Base-by-base conservation (phyloP, 257 asterid species). In the Knoxia roxburghii region DNA sequence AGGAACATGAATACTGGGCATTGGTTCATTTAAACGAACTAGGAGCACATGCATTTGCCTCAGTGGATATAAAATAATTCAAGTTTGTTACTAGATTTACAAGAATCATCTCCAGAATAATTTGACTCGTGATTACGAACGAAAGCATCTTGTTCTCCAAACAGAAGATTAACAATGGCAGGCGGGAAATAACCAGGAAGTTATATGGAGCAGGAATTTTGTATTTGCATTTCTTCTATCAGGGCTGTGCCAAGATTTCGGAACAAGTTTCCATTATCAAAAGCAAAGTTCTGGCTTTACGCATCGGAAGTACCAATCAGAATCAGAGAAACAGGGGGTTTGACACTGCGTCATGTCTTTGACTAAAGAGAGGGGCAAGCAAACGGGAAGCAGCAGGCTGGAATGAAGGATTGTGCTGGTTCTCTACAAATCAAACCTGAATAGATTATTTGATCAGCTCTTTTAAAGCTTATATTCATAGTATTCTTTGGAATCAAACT, bases 331-430 rank as follows among this genome's bases (percentile, higher is more conserved):
- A 45, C 1, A 45, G 1, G 9, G 41, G 41, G 50, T 45, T 45
- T 15, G 20, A 45, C 50, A 45, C 50, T 45, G 50, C 20, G 2
- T 45, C 50, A 4, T 48, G 53, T 48, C 23, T 18, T 48, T 48
- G 53, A 63, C 29, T 55, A 68, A 80, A 72, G 52, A 67, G 72
- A 51, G 64, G 78, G 78, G 76, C 58, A 63, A 71, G 68, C 69
- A 71, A 58, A 72, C 61, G 78, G 84, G 84, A 70, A 78, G 78
- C 81, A 85, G 68, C 23, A 70, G 72, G 80, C 87, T 74, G 20
- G 78, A 79, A 77, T 76, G 74, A 74, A 69, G 95, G 88, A 72
- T 75, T 73, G 66, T 83, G 84, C 76, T 63, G 69, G 76, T 81
- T 54, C 66, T 61, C 45, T 39, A 71, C n/a, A 68, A 69, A 66